Evolutionary conservation across 345 rosid species (phyloP).

Genomic region (Eucalyptus erythrocorys): DNA sequence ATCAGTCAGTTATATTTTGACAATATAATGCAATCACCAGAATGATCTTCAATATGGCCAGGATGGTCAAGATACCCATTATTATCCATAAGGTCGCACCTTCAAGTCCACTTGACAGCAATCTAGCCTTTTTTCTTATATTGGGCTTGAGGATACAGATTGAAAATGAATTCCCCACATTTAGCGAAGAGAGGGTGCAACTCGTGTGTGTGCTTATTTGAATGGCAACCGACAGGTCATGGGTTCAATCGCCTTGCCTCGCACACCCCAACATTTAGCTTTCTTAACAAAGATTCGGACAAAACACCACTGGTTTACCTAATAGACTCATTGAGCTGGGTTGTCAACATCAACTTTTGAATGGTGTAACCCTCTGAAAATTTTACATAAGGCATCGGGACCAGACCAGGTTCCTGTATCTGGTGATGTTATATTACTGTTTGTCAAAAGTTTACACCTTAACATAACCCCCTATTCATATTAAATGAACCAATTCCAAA

Average conservation of each 20-base stretch:
- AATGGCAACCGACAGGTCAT: not conserved
- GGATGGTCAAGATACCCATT: not conserved
- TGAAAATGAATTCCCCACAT: not conserved
- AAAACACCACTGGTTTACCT: not conserved
- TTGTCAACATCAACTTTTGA: not conserved
- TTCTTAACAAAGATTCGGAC: not conserved
- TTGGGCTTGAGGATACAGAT: not conserved
- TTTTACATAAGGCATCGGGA: not conserved
- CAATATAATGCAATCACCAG: not conserved
- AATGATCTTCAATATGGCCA: not conserved
- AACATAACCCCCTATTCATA: not conserved
- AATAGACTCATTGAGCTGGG: not conserved
- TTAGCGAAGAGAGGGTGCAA: not conserved
- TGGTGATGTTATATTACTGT: not conserved
- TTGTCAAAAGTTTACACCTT: not conserved
- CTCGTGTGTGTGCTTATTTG: not conserved
- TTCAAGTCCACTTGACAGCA: not conserved
- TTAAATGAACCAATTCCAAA: not conserved
- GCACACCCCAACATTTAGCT: not conserved
- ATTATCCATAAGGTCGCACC: not conserved
- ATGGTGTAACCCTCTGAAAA: not conserved
- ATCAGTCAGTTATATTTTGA: not conserved
- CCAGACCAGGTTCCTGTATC: not conserved
- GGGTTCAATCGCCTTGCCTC: not conserved
- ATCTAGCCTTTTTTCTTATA: not conserved